Conservation (phyloP, 2,329 filamentous ascomycete genomes). For the Akanthomyces lecanii region DNA sequence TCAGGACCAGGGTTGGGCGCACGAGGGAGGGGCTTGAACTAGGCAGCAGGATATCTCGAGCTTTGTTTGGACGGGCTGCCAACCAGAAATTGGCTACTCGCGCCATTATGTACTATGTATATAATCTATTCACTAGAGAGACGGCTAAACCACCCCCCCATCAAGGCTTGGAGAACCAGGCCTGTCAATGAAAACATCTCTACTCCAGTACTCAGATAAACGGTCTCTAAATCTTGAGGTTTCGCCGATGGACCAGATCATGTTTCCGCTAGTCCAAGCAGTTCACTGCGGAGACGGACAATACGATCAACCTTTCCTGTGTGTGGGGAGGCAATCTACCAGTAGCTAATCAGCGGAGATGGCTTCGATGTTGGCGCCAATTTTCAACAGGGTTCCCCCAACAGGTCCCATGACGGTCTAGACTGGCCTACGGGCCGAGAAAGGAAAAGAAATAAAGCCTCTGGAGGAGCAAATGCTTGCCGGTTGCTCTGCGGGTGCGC, state of each 20-base stretch:
- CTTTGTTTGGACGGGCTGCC: not conserved
- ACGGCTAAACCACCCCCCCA: too few species aligned
- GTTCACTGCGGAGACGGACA: not conserved
- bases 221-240: too few species aligned
- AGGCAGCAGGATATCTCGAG: conserved; percentile 12
- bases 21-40: conserved; percentile 8
- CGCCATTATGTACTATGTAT: not conserved
- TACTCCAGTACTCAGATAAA: too few species aligned
- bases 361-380: not conserved
- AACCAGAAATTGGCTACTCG: not conserved
- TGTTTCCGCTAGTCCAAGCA: not conserved
- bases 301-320: not conserved
- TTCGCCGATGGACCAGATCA: too few species aligned
- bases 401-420: not conserved
- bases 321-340: not conserved
- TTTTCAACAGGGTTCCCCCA: not conserved
- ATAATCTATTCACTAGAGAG: too few species aligned
- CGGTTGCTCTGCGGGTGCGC: not conserved
- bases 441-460: not conserved
- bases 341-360: too few species aligned
- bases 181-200: too few species aligned
- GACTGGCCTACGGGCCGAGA: not conserved
- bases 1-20: not conserved
- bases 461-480: not conserved
- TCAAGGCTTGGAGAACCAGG: too few species aligned